Evolutionary conservation across 2,329 filamentous ascomycete species (phyloP), one percentile per base, ranked within the genome.

Genomic region (Graphiopsis chlorocephala): DNA sequence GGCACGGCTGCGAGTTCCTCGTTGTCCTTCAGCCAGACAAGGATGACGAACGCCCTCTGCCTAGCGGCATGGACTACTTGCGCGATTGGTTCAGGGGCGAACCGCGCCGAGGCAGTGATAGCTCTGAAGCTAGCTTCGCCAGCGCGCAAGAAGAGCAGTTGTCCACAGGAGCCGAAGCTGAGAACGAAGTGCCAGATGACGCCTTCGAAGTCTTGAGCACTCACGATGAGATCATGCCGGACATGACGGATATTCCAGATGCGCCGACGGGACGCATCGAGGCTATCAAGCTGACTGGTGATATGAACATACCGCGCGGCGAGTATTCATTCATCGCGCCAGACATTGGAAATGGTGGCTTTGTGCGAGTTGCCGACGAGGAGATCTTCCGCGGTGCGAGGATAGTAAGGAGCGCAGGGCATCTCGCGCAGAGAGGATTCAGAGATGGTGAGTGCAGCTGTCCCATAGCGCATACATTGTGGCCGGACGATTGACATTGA

Each of bases 271-370:
- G 92, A 4, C 83, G 87, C 1, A 77, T 98, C 3, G 88, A 93
- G 75, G 94, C 90, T 0, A 88, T 97, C 73, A 98, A 98, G 75
- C 80, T 99, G 35, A 98, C 94, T 0, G 94, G 94, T 0, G 94
- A 99, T 72, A 87, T 90, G 0, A 96, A 97, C 69, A 88, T 98
- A 15, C 94, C 94, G 0, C 85, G 93, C 10, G 94, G 93, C 10
- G 90, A 97, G 76, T 87, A 88, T 70, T 92, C 90, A 0, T 97
- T 96, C 74, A 83, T 91, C 3, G 90, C 88, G 0, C 86, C 92
- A 5, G 92, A 97, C 70, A 86, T 98, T 38, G 89, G 90, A 0
- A 81, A 84, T 0, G 78, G 73, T 0, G 92, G 91, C 0, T 82
- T 89, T 25, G 77, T 94, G 0, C 81, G 88, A 0, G 79, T 87